These are phyloP conservation scores for Tetracentron sinense DNA, from an alignment of 164 flowering plant genomes.

Conservation along the genomic window DNA sequence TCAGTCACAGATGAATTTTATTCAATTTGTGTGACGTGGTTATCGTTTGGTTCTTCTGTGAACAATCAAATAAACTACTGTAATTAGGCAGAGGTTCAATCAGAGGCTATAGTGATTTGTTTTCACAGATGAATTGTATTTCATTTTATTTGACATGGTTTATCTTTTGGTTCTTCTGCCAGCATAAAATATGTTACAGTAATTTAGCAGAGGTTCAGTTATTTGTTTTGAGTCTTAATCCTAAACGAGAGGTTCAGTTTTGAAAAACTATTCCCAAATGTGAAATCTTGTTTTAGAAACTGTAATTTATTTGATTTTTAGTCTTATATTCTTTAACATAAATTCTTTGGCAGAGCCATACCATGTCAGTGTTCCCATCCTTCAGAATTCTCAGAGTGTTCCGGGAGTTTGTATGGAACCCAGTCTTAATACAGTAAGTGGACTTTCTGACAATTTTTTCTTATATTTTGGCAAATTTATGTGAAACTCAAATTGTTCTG, in stretches of 20 bases:
- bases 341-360: constrained; percentile 35
- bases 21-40: too few species aligned
- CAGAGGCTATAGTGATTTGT: too few species aligned
- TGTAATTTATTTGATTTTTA: not conserved
- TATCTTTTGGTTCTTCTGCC: not conserved
- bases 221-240: too few species aligned
- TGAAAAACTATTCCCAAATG: not conserved
- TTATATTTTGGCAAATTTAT: not conserved
- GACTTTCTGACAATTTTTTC: constrained; percentile 5
- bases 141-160: not conserved
- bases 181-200: too few species aligned
- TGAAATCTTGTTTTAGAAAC: constrained; percentile 1
- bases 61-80: too few species aligned
- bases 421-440: constrained; percentile 39
- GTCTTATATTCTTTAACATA: constrained; percentile 1
- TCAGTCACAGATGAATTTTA: too few species aligned
- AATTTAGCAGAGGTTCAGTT: too few species aligned
- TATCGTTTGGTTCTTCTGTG: too few species aligned
- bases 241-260: not conserved
- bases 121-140: too few species aligned
- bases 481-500: not conserved
- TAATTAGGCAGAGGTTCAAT: too few species aligned
- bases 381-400: constrained; percentile 27
- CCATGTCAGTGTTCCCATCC: constrained; percentile 28
- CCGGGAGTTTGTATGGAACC: constrained; percentile 28